A percentile compares a stretch with the other conserved stretches of the same genome.
phyloP scores from a whole-genome alignment of 768 basidiomycete genomes.

The Megacollybia marginata region DNA sequence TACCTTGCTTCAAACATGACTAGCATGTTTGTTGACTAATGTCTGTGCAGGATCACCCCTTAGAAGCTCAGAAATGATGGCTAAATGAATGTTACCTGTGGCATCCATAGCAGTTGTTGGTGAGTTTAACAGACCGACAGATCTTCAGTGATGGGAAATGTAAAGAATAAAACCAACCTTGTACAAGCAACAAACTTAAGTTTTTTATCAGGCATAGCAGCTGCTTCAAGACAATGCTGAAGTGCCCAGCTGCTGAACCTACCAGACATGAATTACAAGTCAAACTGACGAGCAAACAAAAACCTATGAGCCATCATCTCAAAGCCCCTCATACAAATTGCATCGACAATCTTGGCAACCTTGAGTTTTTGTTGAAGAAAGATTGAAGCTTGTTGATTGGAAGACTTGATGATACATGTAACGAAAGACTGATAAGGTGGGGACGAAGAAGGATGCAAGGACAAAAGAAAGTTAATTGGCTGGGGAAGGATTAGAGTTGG shows the following conservation, averaged over 20 bases:
- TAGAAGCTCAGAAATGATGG: conserved; percentile 84
- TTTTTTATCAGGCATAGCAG: conserved; percentile 65
- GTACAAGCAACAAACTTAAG: conserved; percentile 79
- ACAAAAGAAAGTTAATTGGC: too few species aligned
- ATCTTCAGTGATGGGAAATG: conserved; percentile 3
- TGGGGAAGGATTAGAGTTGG: too few species aligned
- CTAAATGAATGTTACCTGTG: conserved; percentile 75
- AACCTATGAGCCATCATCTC: too few species aligned
- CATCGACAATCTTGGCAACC: conserved; percentile 84
- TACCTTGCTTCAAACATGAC: conserved; percentile 94
- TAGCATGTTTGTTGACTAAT: too few species aligned
- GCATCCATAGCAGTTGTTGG: conserved; percentile 85
- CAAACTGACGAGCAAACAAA: conserved; percentile 80
- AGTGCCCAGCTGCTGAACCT: conserved; percentile 94
- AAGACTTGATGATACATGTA: conserved; percentile 78
- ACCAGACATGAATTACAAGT: conserved; percentile 1
- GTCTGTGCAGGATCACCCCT: too few species aligned
- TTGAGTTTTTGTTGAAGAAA: conserved; percentile 89
- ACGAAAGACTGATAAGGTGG: too few species aligned
- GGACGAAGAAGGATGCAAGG: too few species aligned
- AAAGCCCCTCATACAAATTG: too few species aligned
- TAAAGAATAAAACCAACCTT: conserved; percentile 40
- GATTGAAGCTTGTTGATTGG: conserved; percentile 86
- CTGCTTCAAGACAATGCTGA: conserved; percentile 79
- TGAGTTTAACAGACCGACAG: conserved; percentile 74